Conservation (phyloP, 202 grass and related monocot genomes). For the Panicum virgatum region DNA sequence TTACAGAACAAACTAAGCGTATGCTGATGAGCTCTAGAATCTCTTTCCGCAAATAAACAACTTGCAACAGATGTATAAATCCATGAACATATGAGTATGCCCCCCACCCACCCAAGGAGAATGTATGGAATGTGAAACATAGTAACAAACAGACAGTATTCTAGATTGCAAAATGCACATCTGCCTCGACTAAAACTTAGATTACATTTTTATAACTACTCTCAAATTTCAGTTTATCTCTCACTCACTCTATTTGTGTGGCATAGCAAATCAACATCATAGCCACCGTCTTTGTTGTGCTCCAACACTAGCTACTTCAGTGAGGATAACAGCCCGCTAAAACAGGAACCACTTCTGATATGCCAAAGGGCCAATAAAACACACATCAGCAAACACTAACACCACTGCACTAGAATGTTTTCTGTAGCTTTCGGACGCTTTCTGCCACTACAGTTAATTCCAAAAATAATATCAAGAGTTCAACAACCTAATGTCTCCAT, state of each 20-base stretch:
- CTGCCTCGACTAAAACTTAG: not conserved
- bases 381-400: not conserved
- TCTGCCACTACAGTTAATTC: not conserved
- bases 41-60: not conserved
- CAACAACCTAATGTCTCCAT: constrained; percentile 15
- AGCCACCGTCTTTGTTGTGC: not conserved
- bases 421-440: not conserved
- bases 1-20: not conserved
- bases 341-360: not conserved
- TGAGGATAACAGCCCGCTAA: not conserved
- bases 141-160: too few relatives aligned
- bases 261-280: not conserved
- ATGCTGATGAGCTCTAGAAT: not conserved
- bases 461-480: constrained; percentile 9
- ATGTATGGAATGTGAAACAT: too few relatives aligned
- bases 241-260: not conserved
- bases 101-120: too few relatives aligned
- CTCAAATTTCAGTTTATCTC: not conserved
- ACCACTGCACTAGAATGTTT: not conserved
- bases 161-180: not conserved
- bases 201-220: not conserved
- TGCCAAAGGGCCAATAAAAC: not conserved
- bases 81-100: too few relatives aligned
- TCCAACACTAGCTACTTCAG: not conserved
- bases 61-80: not conserved